Base-by-base conservation (phyloP, 352 stramenopile species). In the Pythium chondricola region DNA sequence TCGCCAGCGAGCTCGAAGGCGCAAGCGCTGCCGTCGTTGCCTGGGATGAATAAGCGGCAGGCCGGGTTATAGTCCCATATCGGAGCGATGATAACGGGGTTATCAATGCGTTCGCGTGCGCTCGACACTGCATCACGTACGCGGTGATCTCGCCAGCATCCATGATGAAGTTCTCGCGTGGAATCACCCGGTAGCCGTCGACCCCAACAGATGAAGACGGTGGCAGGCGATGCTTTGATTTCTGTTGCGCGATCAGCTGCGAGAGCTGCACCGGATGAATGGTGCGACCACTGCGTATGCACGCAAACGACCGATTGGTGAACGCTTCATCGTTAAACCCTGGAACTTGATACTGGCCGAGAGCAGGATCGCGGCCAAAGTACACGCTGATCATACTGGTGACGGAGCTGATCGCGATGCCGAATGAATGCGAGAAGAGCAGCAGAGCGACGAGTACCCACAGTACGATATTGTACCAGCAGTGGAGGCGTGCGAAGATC, bases 241-340 rank as follows among this genome's bases (percentile, higher is more conserved):
- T n/a, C n/a, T n/a, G n/a, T n/a, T 5, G 32, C 5, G 5, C 32
- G 1, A 47, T 21, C 1, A 47, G 26, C 22, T 36, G 22, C 21
- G 21, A 35, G 2, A 79, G 51, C 11, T 69, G 47, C 1, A 63
- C 36, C 24, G 69, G 51, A 17, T 56, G 48, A 46, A 73, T 72
- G 21, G 53, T 54, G 0, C 52, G 41, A 11, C 64, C 67, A 17
- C 61, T 43, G 6, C 56, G 56, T 6, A 64, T 47, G 43, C 72
- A 82, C 16, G 49, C 65, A n/a, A 84, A 10, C 0, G 67, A 1
- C 3, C 72, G 69, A 40, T 82, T 69, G 1, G 58, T 61, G 38
- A 61, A 74, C 3, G 61, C 62, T 18, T 72, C 69, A 26, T 82
- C 69, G 42, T 78, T 80, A 14, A 20, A 25, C 24, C 63, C 63